Evolutionary conservation across 495 filamentous ascomycete species (phyloP).

Genomic region (Hyaloscypha variabilis): DNA sequence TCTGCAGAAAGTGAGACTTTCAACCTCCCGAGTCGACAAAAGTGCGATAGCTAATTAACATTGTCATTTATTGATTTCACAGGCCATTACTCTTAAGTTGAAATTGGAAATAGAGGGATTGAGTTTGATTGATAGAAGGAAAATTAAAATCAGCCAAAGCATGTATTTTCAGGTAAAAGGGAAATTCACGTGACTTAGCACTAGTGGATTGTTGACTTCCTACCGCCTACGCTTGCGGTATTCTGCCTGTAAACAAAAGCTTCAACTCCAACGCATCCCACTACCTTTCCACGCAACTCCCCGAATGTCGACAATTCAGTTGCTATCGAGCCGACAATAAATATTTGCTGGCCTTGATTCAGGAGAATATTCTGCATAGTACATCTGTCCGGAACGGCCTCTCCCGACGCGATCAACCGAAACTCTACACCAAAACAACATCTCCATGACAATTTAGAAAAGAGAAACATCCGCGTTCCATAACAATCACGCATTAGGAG

Average conservation of each 20-base stretch:
- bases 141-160: too few species aligned
- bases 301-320: conserved; percentile 12
- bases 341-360: background rate
- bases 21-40: background rate
- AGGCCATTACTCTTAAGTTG: too few species aligned
- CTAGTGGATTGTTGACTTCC: too few species aligned
- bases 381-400: background rate
- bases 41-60: too few species aligned
- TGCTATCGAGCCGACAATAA: conserved; percentile 3
- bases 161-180: background rate
- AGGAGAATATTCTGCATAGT: background rate
- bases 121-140: too few species aligned
- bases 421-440: background rate
- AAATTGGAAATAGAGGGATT: too few species aligned
- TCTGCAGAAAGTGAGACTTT: background rate
- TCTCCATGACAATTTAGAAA: background rate
- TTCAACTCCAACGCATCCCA: background rate
- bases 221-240: background rate
- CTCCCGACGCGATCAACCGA: background rate
- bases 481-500: background rate
- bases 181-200: background rate
- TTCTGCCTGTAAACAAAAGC: conserved; percentile 21
- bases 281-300: background rate
- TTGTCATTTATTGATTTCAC: too few species aligned
- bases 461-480: background rate